Conservation (phyloP, 23 red algal genomes). For the Cyanidioschyzon merolae region DNA sequence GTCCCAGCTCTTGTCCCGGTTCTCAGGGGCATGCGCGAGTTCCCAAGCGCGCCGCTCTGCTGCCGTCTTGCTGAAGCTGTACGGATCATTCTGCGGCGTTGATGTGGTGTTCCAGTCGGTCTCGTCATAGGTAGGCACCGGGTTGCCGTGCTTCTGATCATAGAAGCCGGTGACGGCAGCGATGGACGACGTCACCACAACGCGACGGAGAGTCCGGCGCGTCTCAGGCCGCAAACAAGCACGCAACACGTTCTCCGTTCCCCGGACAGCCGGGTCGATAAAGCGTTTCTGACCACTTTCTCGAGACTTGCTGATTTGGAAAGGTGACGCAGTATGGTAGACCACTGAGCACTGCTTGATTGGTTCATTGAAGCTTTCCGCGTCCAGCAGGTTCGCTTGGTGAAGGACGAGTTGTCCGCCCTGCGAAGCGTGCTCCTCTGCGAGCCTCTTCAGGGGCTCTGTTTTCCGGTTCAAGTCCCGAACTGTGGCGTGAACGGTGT, state of each 20-base stretch:
- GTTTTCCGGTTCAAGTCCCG: slow-evolving; percentile 24
- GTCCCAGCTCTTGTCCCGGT: slow-evolving; percentile 1
- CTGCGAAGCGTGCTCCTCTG: not conserved
- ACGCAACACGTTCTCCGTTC: slow-evolving; percentile 34
- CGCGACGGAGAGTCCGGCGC: slow-evolving; percentile 19
- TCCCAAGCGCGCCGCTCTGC: slow-evolving; percentile 56
- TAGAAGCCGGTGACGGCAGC: slow-evolving; percentile 37
- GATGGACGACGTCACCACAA: slow-evolving; percentile 55
- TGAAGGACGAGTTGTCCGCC: slow-evolving; percentile 21
- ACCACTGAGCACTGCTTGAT: slow-evolving; percentile 31
- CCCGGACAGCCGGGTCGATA: slow-evolving; percentile 48
- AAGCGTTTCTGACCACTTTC: slow-evolving; percentile 28
- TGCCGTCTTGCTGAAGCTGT: slow-evolving; percentile 45
- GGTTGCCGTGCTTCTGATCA: not conserved
- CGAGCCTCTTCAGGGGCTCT: slow-evolving; percentile 33
- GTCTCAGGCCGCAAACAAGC: slow-evolving; percentile 20
- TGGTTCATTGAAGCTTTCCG: slow-evolving; percentile 42
- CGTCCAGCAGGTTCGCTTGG: slow-evolving; percentile 29
- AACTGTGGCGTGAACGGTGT: slow-evolving; percentile 61
- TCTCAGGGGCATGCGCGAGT: slow-evolving; percentile 7
- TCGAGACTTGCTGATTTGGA: slow-evolving; percentile 3
- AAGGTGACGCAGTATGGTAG: slow-evolving; percentile 55
- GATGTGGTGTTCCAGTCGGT: slow-evolving; percentile 43
- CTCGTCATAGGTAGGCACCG: slow-evolving; percentile 20
- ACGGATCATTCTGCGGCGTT: slow-evolving; percentile 19